Percentiles rank a stretch among this genome's conserved stretches.
Evolutionary conservation across 768 basidiomycete species (phyloP).

Genomic region (Auriculariales sp.): DNA sequence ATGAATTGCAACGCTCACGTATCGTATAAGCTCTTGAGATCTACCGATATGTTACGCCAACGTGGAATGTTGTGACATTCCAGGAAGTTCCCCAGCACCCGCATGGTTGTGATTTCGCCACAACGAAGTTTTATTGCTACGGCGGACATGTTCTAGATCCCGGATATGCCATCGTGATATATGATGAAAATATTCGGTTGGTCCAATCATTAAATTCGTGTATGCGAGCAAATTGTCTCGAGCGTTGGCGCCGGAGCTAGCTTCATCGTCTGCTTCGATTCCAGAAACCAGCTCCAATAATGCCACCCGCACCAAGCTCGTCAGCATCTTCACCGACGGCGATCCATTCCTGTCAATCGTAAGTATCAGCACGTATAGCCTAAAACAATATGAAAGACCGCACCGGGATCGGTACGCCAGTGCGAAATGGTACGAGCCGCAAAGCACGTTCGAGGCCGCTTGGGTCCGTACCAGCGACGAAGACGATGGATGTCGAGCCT

Average conservation of each 20-base stretch:
- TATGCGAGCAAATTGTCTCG: too few species aligned
- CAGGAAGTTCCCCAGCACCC: constrained; percentile 55
- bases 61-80: constrained; percentile 69
- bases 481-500: constrained; percentile 24
- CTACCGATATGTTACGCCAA: constrained; percentile 58
- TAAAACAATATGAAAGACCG: not conserved
- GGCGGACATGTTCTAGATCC: constrained; percentile 44
- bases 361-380: not conserved
- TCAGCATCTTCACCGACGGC: constrained; percentile 41
- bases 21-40: constrained; percentile 60
- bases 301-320: constrained; percentile 50
- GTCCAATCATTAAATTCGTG: too few species aligned
- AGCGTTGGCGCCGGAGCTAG: too few species aligned
- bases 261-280: too few species aligned
- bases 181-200: constrained; percentile 11
- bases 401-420: constrained; percentile 50
- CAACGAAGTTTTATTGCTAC: constrained; percentile 37
- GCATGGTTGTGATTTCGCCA: constrained; percentile 23
- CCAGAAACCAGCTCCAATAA: constrained; percentile 73
- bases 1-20: constrained; percentile 64
- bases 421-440: constrained; percentile 73
- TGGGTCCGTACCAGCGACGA: constrained; percentile 44
- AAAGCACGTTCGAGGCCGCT: constrained; percentile 50
- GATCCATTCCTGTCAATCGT: constrained; percentile 41
- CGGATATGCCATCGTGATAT: constrained; percentile 34